A percentile compares a stretch with the other conserved stretches of the same genome.
Evolutionary conservation across 179 eudicot genomes (phyloP).

Genomic region (Drosera spatulata): DNA sequence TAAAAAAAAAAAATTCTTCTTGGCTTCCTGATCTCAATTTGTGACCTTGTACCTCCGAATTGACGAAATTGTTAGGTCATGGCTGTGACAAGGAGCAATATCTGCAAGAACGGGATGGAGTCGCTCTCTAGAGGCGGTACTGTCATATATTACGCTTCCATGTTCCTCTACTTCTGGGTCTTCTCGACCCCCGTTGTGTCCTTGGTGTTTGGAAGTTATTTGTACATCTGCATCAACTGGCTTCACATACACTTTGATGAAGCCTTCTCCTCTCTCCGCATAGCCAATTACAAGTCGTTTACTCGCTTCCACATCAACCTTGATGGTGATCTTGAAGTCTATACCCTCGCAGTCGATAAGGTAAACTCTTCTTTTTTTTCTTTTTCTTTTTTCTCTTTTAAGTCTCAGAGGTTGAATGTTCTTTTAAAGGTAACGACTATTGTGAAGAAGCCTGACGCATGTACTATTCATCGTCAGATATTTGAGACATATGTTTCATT

Average conservation of each 20-base stretch:
- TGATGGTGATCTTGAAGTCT: slow-evolving; percentile 87
- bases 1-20: no score
- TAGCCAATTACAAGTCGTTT: slow-evolving; percentile 94
- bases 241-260: slow-evolving; percentile 93
- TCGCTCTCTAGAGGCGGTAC: slow-evolving; percentile 76
- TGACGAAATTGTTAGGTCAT: slow-evolving; percentile 45
- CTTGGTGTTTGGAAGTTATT: slow-evolving; percentile 89
- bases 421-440: no score
- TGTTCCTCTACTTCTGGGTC: slow-evolving; percentile 96
- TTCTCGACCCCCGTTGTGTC: slow-evolving; percentile 97
- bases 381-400: no score
- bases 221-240: slow-evolving; percentile 93
- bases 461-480: no score
- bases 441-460: no score
- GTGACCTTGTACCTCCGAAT: background rate
- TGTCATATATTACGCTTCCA: slow-evolving; percentile 78
- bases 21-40: background rate
- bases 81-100: slow-evolving; percentile 87
- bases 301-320: slow-evolving; percentile 77
- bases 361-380: no score
- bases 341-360: slow-evolving; percentile 97
- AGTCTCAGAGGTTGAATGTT: no score
- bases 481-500: no score
- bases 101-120: slow-evolving; percentile 78
- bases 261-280: slow-evolving; percentile 97